Evolutionary conservation across 2,329 filamentous ascomycete species (phyloP).

Genomic region (Arthrobotrys sphaeroides): DNA sequence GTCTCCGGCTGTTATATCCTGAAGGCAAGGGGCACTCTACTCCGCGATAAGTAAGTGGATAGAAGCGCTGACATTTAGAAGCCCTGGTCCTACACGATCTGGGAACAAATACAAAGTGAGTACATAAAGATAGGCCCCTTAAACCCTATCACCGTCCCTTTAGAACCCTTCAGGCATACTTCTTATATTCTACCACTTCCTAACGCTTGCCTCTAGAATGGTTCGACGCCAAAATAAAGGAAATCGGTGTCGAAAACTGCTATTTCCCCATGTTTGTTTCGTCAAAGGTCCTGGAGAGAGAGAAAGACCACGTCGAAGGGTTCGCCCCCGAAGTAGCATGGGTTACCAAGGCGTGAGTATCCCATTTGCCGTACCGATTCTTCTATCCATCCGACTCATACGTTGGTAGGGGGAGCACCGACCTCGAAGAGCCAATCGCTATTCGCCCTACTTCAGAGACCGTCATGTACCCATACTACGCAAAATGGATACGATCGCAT

Average conservation of each 20-base stretch:
- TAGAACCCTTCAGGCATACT: background rate
- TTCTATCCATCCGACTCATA: background rate
- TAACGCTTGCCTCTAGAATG: conserved; percentile 45
- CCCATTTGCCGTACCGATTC: background rate
- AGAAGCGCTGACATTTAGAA: conserved; percentile 57
- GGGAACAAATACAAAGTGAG: conserved; percentile 72
- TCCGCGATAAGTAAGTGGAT: conserved; percentile 1
- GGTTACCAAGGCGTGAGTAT: conserved; percentile 80
- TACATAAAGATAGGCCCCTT: conserved; percentile 62
- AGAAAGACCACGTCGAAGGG: conserved; percentile 98
- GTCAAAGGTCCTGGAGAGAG: conserved; percentile 81
- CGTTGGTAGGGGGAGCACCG: conserved; percentile 77
- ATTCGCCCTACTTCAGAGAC: conserved; percentile 76
- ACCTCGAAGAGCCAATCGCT: conserved; percentile 82
- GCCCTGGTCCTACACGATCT: conserved; percentile 73
- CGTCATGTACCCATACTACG: conserved; percentile 95
- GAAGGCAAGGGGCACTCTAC: conserved; percentile 65
- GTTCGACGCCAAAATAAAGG: conserved; percentile 74
- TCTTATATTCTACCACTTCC: background rate
- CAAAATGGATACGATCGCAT: conserved; percentile 96
- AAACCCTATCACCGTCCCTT: background rate
- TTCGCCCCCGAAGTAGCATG: conserved; percentile 92
- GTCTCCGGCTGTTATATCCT: conserved; percentile 98
- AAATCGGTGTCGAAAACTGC: conserved; percentile 90
- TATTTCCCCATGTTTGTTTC: conserved; percentile 98